A percentile compares a stretch with the other conserved stretches of the same genome.
Evolutionary conservation across 1,139 yeast genomes (phyloP).

Genomic region (Nakaseomyces kungkrabaensis): DNA sequence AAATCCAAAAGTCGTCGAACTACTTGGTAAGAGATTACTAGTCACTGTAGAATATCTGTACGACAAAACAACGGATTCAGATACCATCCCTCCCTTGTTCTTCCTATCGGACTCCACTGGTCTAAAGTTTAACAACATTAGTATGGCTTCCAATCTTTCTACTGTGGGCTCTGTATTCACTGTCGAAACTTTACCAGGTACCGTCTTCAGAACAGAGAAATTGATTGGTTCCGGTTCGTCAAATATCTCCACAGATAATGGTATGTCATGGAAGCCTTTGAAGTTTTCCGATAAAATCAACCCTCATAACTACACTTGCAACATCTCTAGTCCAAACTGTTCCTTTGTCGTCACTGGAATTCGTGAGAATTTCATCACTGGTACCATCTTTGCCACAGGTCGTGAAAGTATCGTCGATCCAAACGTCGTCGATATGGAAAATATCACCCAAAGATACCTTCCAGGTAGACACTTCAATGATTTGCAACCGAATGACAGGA

Average conservation of each 20-base stretch:
- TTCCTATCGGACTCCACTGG: background rate
- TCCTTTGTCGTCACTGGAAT: background rate
- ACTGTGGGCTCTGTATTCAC: background rate
- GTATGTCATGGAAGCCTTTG: background rate
- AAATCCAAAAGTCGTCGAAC: background rate
- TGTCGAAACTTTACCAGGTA: background rate
- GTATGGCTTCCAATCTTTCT: background rate
- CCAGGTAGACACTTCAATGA: background rate
- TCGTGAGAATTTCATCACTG: background rate
- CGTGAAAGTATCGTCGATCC: background rate
- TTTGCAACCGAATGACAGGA: background rate
- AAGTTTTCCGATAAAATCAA: background rate
- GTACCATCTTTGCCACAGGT: background rate
- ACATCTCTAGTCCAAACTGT: background rate
- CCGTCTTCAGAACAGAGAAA: background rate
- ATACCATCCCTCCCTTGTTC: background rate
- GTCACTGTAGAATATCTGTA: background rate
- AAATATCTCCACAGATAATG: background rate
- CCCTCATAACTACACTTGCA: background rate
- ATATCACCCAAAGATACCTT: background rate
- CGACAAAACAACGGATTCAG: too few species aligned
- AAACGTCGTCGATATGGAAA: background rate
- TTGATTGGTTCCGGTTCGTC: background rate
- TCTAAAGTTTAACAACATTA: background rate
- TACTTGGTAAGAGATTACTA: background rate